Percentiles rank a stretch among this genome's conserved stretches.
These are phyloP conservation scores for Keithomyces neogunnii DNA, from an alignment of 2,329 filamentous ascomycete genomes.

Conservation along the genomic window DNA sequence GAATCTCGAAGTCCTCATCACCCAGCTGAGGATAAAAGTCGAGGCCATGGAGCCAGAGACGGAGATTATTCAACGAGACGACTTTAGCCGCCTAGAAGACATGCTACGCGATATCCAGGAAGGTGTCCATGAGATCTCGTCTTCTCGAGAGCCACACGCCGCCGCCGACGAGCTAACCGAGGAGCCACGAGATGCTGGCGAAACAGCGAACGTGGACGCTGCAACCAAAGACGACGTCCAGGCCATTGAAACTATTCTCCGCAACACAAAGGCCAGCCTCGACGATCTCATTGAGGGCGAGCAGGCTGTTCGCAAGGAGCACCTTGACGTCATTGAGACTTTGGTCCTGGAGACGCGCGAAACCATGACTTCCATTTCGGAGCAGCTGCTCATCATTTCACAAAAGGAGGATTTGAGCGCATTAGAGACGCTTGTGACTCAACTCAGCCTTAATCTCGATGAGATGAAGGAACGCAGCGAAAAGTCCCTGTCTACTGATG, in stretches of 20 bases:
- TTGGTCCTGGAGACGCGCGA: constrained; percentile 67
- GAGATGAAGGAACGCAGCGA: constrained; percentile 57
- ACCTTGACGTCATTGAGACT: constrained; percentile 57
- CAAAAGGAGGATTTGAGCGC: constrained; percentile 71
- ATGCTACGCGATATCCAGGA: constrained; percentile 40
- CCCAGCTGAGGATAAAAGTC: constrained; percentile 75
- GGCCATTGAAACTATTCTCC: constrained; percentile 81
- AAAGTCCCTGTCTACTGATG: constrained; percentile 40
- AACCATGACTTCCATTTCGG: constrained; percentile 55
- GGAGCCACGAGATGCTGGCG: constrained; percentile 11
- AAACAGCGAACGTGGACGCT: constrained; percentile 22
- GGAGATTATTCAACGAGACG: constrained; percentile 37
- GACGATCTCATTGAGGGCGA: constrained; percentile 73
- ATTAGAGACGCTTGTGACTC: constrained; percentile 69
- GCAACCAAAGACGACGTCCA: constrained; percentile 69
- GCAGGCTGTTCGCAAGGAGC: constrained; percentile 58
- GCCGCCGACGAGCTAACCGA: constrained; percentile 9
- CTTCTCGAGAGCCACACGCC: constrained; percentile 16
- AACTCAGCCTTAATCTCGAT: constrained; percentile 67
- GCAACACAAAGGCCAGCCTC: constrained; percentile 80
- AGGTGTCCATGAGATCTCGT: constrained; percentile 36
- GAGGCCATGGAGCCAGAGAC: constrained; percentile 41
- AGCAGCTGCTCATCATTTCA: constrained; percentile 60
- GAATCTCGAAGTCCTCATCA: constrained; percentile 75
- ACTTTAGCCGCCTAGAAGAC: constrained; percentile 47